A percentile compares a stretch with the other conserved stretches of the same genome.
These are phyloP conservation scores for Cryphonectria carpinicola DNA, from an alignment of 2,329 filamentous ascomycete genomes.

Conservation along the genomic window DNA sequence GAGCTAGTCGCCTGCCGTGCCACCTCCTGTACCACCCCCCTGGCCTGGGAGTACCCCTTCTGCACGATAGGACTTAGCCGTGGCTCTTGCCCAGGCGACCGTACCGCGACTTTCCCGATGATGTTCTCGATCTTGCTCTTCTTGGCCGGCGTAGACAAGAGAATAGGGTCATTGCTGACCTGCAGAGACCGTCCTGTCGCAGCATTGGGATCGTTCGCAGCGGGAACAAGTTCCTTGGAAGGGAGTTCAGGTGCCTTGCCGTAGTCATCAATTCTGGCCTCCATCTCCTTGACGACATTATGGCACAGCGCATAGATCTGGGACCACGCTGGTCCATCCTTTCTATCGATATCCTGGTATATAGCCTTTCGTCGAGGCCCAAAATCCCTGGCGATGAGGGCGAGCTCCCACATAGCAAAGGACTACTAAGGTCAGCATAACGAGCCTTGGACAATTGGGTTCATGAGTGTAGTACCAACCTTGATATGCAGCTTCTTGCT, in stretches of 20 bases:
- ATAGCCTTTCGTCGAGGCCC: constrained; percentile 78
- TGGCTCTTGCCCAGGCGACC: constrained; percentile 53
- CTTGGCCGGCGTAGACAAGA: constrained; percentile 43
- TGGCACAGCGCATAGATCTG: constrained; percentile 75
- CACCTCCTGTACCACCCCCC: constrained; percentile 54
- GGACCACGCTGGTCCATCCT: constrained; percentile 78
- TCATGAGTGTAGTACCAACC: constrained; percentile 46
- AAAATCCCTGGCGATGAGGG: constrained; percentile 76
- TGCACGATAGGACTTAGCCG: constrained; percentile 56
- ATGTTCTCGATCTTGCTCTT: constrained; percentile 51
- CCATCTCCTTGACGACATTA: constrained; percentile 68
- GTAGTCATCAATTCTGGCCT: constrained; percentile 66
- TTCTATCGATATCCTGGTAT: constrained; percentile 84
- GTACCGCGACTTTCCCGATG: constrained; percentile 45
- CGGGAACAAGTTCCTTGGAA: constrained; percentile 42
- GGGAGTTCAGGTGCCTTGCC: constrained; percentile 48
- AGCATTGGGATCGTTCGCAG: constrained; percentile 42
- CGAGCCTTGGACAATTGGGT: neutral
- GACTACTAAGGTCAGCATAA: constrained; percentile 49
- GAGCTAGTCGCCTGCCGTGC: constrained; percentile 58
- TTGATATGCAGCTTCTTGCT: constrained; percentile 79
- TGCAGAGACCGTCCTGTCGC: neutral
- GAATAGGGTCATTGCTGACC: constrained; percentile 44
- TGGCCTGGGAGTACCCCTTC: constrained; percentile 52
- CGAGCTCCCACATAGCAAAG: constrained; percentile 91